Base-by-base conservation (phyloP, 163 green algal genomes). In the Chlorella variabilis region DNA sequence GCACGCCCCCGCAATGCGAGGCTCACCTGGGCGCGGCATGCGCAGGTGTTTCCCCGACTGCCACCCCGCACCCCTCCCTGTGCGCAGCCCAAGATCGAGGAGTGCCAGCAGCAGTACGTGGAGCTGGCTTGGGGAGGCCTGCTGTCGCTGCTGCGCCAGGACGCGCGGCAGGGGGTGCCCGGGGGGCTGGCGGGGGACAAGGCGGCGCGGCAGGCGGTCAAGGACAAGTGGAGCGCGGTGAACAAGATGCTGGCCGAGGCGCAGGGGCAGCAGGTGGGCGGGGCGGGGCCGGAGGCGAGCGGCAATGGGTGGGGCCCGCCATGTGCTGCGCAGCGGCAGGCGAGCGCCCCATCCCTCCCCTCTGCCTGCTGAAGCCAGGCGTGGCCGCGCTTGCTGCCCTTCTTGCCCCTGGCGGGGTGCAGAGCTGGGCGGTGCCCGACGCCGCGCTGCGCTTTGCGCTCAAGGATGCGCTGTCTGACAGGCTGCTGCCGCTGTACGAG, bases 341-440 rank as follows among this genome's bases (percentile, higher is more conserved):
- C 45, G 15, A n/a, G n/a, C n/a, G n/a, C n/a, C n/a, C n/a, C n/a
- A n/a, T n/a, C n/a, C n/a, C n/a, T n/a, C n/a, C n/a, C n/a, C n/a
- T n/a, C n/a, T n/a, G n/a, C n/a, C n/a, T n/a, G n/a, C n/a, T n/a
- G n/a, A n/a, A n/a, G n/a, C n/a, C n/a, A n/a, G n/a, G n/a, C n/a
- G n/a, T n/a, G n/a, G 15, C 45, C 11, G 45, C 45, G 15, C 45
- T 54, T 11, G 45, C 45, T 54, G 11, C 45, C 45, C 9, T 62
- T 21, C 9, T 39, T 11, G 6, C 33, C 29, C 45, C 45, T 54
- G 45, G 11, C 45, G 11, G 45, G 11, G 3, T 61, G 54, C 90
- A 94, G 84, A 84, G 54, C 0, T 95, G 92, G 92, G 89, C 82
- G 20, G 89, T 95, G 17, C 89, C 91, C 0, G 92, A 95, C 62